phyloP scores from a whole-genome alignment of 768 basidiomycete species.

The Basidioascus undulatus region DNA sequence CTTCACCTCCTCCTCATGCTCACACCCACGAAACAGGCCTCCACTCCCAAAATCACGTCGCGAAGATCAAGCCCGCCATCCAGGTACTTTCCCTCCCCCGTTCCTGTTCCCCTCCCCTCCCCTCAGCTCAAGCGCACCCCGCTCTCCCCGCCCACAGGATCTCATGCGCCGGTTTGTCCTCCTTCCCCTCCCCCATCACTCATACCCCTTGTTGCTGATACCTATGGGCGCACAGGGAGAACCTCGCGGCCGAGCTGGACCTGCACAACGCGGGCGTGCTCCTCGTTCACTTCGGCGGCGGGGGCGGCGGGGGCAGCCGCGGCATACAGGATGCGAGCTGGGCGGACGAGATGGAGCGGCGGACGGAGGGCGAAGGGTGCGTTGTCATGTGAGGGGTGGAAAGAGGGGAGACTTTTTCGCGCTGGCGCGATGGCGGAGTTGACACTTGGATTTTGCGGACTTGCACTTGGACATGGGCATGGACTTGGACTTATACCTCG shows the following conservation, averaged over 20 bases:
- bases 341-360: too few species aligned
- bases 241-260: constrained; percentile 48
- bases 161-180: constrained; percentile 16
- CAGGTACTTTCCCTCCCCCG: too few species aligned
- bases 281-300: constrained; percentile 40
- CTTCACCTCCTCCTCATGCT: constrained; percentile 17
- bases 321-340: too few species aligned
- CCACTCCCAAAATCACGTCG: constrained; percentile 47
- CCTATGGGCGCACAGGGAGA: constrained; percentile 27
- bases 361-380: too few species aligned
- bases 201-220: not conserved
- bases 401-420: too few species aligned
- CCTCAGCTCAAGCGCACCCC: constrained; percentile 58
- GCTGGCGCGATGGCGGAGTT: too few species aligned
- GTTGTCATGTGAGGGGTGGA: too few species aligned
- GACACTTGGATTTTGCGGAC: too few species aligned
- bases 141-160: not conserved
- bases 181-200: not conserved
- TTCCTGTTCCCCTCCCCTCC: too few species aligned
- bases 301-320: constrained; percentile 15
- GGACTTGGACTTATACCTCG: too few species aligned
- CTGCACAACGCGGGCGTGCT: constrained; percentile 63
- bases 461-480: too few species aligned
- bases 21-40: constrained; percentile 80
- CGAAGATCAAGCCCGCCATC: constrained; percentile 81